Evolutionary conservation across 352 stramenopile species (phyloP), one percentile per base, ranked within the genome.

Genomic region (Pythium brachiatum): DNA sequence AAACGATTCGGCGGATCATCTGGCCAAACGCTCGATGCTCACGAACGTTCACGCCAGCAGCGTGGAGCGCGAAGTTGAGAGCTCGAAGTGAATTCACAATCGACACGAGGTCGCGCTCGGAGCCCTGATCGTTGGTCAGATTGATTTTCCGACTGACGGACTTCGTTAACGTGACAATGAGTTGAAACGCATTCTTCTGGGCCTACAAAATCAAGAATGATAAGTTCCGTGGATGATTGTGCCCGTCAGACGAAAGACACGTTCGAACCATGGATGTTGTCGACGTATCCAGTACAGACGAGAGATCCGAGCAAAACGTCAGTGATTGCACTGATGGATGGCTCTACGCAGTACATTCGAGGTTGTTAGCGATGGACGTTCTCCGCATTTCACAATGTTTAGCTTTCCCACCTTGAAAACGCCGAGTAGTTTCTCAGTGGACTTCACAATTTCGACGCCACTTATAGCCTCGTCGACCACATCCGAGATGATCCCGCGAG

Each of bases 81-180:
- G 78, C 73, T n/a, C 78, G 74, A 18, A 95, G 72, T 23, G 83
- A 86, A 15, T 82, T 89, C 26, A 85, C 68, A 51, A 89, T 88
- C 0, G 77, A 83, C 20, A 65, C 55, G 16, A 88, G 81, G 5
- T 93, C 82, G 1, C 66, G 77, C 27, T 88, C 81, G 6, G 55
- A 58, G 2, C 47, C 59, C 23, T 61, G 59, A 27, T 82, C 78
- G 36, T 67, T 66, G 16, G 73, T 67, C 16, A 57, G 55, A 18
- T 70, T 60, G 11, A 77, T 57, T 39, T 82, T 88, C 2, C 83
- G 81, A 38, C 86, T 85, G 7, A 88, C 77, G 31, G 74, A 86
- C 68, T 88, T 92, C 56, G 69, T 88, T 8, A 93, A 71, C 0
- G 86, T 93, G 9, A 90, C 72, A 7, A 95, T 59, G 4, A 95